These are phyloP conservation scores for Debaryomyces psychrophilus DNA, from an alignment of 1,139 yeast species.

Conservation along the genomic window DNA sequence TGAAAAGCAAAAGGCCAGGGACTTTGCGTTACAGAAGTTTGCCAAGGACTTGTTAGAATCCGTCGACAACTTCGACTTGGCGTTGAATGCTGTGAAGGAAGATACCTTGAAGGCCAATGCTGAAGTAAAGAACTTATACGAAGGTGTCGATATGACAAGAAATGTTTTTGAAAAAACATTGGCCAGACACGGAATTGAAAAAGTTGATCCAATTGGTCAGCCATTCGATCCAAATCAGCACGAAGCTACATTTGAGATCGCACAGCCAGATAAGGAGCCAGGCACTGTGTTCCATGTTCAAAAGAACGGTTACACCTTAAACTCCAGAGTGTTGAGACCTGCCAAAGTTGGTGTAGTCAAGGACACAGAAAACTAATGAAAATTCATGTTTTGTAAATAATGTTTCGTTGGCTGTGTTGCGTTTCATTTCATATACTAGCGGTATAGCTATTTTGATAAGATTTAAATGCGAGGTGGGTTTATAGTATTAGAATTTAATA, in stretches of 20 bases:
- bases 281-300: slow-evolving; percentile 94
- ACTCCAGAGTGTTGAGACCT: slow-evolving; percentile 89
- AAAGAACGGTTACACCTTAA: slow-evolving; percentile 85
- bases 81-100: slow-evolving; percentile 73
- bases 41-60: slow-evolving; percentile 90
- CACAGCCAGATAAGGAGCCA: slow-evolving; percentile 87
- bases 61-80: slow-evolving; percentile 88
- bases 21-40: slow-evolving; percentile 89
- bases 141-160: slow-evolving; percentile 92
- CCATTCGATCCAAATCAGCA: slow-evolving; percentile 88
- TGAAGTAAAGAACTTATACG: slow-evolving; percentile 76
- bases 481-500: neutral
- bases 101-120: slow-evolving; percentile 60
- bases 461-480: neutral
- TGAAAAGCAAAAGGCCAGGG: slow-evolving; percentile 84
- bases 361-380: slow-evolving; percentile 28
- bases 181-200: slow-evolving; percentile 74
- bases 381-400: slow-evolving; percentile 8
- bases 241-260: slow-evolving; percentile 90
- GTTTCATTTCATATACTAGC: slow-evolving; percentile 1
- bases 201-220: slow-evolving; percentile 84
- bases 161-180: slow-evolving; percentile 85
- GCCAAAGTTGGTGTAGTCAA: slow-evolving; percentile 96
- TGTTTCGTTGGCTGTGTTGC: neutral
- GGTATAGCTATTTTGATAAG: neutral